Evolutionary conservation across 2,329 filamentous ascomycete genomes (phyloP).

Genomic region (Amauroascus niger): DNA sequence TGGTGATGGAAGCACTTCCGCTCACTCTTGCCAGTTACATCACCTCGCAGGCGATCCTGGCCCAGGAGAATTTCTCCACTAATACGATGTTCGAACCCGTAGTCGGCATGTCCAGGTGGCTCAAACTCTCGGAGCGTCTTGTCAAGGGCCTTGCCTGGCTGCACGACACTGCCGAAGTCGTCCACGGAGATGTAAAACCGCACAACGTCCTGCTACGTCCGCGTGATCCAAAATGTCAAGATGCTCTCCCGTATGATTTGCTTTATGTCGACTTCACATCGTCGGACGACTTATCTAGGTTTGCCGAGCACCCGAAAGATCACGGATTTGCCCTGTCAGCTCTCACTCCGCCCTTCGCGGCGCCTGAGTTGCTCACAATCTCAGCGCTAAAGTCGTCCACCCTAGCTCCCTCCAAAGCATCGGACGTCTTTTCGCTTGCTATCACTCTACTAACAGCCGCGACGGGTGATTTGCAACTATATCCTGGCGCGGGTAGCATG

Average conservation of each 20-base stretch:
- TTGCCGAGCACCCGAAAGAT: slow-evolving; percentile 6
- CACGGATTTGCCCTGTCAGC: slow-evolving; percentile 26
- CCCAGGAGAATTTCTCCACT: slow-evolving; percentile 29
- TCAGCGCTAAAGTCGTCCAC: slow-evolving; percentile 26
- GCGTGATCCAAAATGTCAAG: slow-evolving; percentile 13
- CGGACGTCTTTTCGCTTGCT: slow-evolving; percentile 40
- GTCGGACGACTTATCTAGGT: slow-evolving; percentile 16
- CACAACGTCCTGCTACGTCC: slow-evolving; percentile 36
- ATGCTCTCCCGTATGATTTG: slow-evolving; percentile 32
- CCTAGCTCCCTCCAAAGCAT: slow-evolving; percentile 29
- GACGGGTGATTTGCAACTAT: slow-evolving; percentile 38
- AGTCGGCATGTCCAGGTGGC: slow-evolving; percentile 34
- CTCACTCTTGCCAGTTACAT: slow-evolving; percentile 36
- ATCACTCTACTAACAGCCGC: slow-evolving; percentile 38
- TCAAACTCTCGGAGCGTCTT: slow-evolving; percentile 32
- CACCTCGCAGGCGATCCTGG: slow-evolving; percentile 26
- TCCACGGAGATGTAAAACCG: slow-evolving; percentile 43
- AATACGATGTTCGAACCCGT: slow-evolving; percentile 40
- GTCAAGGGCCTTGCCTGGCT: slow-evolving; percentile 38
- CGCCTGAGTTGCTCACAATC: slow-evolving; percentile 36
- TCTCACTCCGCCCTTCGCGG: slow-evolving; percentile 38
- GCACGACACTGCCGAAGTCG: slow-evolving; percentile 32
- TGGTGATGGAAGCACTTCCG: slow-evolving; percentile 40
- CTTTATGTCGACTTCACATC: slow-evolving; percentile 40
- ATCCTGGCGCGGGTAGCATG: slow-evolving; percentile 32